Conservation (phyloP, 257 asterid species). For the Primulina tabacum region DNA sequence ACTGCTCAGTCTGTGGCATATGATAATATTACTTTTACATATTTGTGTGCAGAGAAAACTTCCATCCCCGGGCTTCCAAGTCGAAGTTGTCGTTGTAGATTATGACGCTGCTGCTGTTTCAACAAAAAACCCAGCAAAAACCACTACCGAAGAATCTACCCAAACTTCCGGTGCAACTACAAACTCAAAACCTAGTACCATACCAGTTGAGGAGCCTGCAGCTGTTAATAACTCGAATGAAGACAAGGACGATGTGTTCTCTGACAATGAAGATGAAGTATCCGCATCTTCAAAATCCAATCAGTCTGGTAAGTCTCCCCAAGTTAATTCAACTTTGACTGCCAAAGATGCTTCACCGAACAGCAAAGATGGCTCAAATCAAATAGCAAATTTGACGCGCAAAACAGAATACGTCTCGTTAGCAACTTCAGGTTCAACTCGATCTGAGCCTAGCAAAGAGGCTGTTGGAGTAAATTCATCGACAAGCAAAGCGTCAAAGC, state of each 20-base stretch:
- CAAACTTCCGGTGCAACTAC: conserved; percentile 37
- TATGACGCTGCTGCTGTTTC: conserved; percentile 45
- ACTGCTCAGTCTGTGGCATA: not conserved
- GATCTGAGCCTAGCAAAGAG: conserved; percentile 46
- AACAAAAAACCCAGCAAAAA: conserved; percentile 42
- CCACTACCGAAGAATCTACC: conserved; percentile 30
- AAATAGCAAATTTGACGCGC: conserved; percentile 37
- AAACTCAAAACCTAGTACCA: conserved; percentile 32
- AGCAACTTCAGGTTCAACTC: conserved; percentile 39
- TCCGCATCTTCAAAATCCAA: conserved; percentile 35
- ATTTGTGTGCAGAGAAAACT: conserved; percentile 71
- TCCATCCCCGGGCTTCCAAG: conserved; percentile 95
- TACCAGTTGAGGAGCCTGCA: conserved; percentile 36
- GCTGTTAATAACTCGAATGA: conserved; percentile 33
- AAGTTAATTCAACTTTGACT: conserved; percentile 20
- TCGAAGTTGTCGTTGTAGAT: conserved; percentile 86
- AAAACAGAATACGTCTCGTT: conserved; percentile 56
- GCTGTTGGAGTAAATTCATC: conserved; percentile 25
- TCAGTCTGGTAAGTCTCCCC: conserved; percentile 37
- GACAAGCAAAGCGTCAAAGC: conserved; percentile 24
- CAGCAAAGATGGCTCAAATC: conserved; percentile 30
- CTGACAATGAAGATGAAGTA: conserved; percentile 60
- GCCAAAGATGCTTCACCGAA: conserved; percentile 30
- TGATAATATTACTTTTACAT: conserved; percentile 5
- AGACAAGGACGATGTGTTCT: conserved; percentile 63